These are phyloP conservation scores for Petunia secreta DNA, from an alignment of 257 asterid genomes.

Conservation along the genomic window DNA sequence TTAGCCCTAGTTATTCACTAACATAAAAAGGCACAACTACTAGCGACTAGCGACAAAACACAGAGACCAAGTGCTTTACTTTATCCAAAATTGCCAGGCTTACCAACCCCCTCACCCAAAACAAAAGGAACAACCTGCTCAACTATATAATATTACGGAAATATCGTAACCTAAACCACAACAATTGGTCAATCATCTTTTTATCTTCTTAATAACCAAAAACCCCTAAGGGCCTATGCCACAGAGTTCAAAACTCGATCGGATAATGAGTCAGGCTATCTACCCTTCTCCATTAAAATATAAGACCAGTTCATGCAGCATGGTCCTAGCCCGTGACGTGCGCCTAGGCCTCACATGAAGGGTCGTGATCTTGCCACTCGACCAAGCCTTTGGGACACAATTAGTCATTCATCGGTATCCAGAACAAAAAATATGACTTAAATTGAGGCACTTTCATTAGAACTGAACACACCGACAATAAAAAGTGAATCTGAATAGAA, in stretches of 20 bases:
- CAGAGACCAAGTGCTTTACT: not conserved
- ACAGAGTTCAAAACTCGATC: too few species aligned
- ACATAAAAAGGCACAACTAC: not conserved
- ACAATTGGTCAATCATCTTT: not conserved
- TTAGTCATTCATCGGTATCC: not conserved
- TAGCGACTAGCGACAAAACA: not conserved
- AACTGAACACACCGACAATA: not conserved
- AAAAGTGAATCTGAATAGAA: conserved; percentile 16
- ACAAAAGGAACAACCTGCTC: conserved; percentile 9
- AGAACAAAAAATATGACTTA: conserved; percentile 18
- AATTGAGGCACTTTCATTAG: conserved; percentile 15
- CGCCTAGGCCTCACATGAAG: too few species aligned
- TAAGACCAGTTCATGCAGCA: too few species aligned
- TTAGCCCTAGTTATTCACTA: not conserved
- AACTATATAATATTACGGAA: not conserved
- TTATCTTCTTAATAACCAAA: too few species aligned
- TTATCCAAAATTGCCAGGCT: not conserved
- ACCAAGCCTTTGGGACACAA: not conserved
- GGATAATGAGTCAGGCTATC: too few species aligned
- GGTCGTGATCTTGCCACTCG: too few species aligned
- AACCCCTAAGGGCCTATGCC: too few species aligned
- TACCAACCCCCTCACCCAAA: not conserved
- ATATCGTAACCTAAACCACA: not conserved
- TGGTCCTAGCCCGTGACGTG: too few species aligned
- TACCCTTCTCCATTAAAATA: too few species aligned